Evolutionary conservation across 177 flowering plant species (phyloP).

Genomic region (Vitis hybrid): DNA sequence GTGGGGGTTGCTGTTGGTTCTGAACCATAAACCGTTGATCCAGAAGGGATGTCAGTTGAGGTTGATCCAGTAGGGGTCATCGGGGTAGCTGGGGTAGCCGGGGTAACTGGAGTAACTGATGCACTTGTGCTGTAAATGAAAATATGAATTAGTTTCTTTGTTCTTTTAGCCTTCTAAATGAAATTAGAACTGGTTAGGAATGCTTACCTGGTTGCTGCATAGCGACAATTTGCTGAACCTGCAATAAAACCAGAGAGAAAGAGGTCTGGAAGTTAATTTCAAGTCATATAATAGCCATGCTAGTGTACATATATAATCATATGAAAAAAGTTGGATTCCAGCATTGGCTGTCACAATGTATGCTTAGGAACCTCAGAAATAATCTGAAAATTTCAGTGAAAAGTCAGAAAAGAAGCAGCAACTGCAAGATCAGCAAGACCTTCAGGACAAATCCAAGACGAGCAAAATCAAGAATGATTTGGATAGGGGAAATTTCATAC

Average conservation of each 20-base stretch:
- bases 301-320: no score
- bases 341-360: no score
- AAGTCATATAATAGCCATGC: not conserved
- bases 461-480: no score
- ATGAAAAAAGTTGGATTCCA: no score
- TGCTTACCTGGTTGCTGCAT: conserved; percentile 33
- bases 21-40: conserved; percentile 39
- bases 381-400: no score
- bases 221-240: conserved; percentile 66
- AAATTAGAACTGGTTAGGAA: not conserved
- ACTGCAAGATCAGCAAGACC: no score
- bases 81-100: conserved; percentile 22
- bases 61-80: conserved; percentile 13
- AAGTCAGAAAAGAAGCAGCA: no score
- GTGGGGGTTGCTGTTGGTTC: conserved; percentile 50
- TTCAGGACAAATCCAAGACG: no score
- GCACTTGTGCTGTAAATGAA: conserved; percentile 33
- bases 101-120: conserved; percentile 17
- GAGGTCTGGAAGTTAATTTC: not conserved
- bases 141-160: not conserved
- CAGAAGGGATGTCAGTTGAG: conserved; percentile 18
- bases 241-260: conserved; percentile 17
- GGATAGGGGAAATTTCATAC: no score
- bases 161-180: not conserved
- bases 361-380: no score